Conservation (phyloP, 805 yeast genomes). For the Starmerella potacharoeniae region DNA sequence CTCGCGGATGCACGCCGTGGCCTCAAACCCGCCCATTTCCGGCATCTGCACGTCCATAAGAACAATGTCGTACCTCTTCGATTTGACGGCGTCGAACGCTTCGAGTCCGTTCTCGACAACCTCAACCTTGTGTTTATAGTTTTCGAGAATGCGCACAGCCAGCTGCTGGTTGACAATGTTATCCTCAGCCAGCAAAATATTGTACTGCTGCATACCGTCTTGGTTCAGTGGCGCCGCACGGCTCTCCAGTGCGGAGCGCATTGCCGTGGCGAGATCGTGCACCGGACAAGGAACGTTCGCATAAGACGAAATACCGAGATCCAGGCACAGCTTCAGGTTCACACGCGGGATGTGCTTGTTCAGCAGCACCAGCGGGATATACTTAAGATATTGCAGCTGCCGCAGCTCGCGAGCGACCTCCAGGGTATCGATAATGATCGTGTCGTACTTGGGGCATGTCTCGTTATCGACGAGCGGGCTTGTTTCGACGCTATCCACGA, state of each 20-base stretch:
- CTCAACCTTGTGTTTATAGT: slow-evolving; percentile 71
- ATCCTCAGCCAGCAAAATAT: slow-evolving; percentile 73
- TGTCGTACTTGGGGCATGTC: slow-evolving; percentile 47
- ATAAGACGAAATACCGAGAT: slow-evolving; percentile 74
- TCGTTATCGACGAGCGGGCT: slow-evolving; percentile 37
- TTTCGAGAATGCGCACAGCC: slow-evolving; percentile 74
- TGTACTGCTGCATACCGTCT: slow-evolving; percentile 65
- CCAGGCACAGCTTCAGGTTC: slow-evolving; percentile 71
- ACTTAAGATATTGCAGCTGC: slow-evolving; percentile 62
- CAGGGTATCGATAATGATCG: slow-evolving; percentile 70
- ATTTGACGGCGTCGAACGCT: slow-evolving; percentile 64
- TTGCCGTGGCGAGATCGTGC: slow-evolving; percentile 68
- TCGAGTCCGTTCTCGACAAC: slow-evolving; percentile 81
- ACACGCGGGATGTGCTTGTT: slow-evolving; percentile 66
- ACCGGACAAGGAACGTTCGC: slow-evolving; percentile 82
- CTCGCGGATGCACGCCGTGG: slow-evolving; percentile 72
- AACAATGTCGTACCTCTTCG: slow-evolving; percentile 62
- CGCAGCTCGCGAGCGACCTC: slow-evolving; percentile 63
- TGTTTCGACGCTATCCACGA: slow-evolving; percentile 43
- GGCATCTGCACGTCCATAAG: slow-evolving; percentile 95
- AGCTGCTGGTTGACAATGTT: slow-evolving; percentile 77
- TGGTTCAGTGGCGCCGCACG: slow-evolving; percentile 69
- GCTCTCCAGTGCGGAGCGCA: slow-evolving; percentile 76
- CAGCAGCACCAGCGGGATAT: slow-evolving; percentile 69
- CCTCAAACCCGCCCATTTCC: slow-evolving; percentile 90